phyloP scores from a whole-genome alignment of 495 filamentous ascomycete species.

The Hypoxylon trugodes region DNA sequence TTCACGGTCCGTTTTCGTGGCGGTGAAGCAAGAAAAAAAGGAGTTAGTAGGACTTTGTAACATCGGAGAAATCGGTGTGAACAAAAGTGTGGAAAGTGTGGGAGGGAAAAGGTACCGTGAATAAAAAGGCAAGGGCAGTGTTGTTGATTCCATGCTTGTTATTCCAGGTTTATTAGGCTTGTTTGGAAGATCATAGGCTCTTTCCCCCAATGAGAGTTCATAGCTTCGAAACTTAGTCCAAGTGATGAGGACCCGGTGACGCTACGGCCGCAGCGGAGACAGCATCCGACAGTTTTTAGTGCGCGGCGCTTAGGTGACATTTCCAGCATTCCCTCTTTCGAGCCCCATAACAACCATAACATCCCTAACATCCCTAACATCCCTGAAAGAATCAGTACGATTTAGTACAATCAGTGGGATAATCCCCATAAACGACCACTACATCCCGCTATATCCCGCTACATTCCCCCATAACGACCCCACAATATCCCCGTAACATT shows the following conservation, averaged over 20 bases:
- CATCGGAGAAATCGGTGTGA: slow-evolving; percentile 32
- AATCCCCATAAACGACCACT: not conserved
- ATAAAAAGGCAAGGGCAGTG: no score
- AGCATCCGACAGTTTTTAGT: slow-evolving; percentile 13
- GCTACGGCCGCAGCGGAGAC: slow-evolving; percentile 13
- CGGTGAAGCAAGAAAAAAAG: slow-evolving; percentile 7
- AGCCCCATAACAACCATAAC: not conserved
- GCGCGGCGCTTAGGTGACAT: not conserved
- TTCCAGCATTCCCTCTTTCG: not conserved
- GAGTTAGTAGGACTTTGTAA: slow-evolving; percentile 9
- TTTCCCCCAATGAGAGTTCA: not conserved
- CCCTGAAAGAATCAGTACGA: no score
- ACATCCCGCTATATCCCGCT: not conserved
- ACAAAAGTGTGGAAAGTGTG: no score
- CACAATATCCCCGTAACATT: slow-evolving; percentile 19
- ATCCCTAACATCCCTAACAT: not conserved
- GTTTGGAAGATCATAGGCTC: no score
- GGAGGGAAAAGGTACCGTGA: no score
- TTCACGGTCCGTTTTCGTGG: slow-evolving; percentile 18
- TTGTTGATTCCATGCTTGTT: no score
- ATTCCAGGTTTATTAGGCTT: no score
- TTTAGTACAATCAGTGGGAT: no score
- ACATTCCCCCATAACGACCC: slow-evolving; percentile 2
- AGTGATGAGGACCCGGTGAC: slow-evolving; percentile 34
- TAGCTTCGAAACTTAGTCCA: slow-evolving; percentile 18